Evolutionary conservation across 306 rosid genomes (phyloP), one percentile per base, ranked within the genome.

Genomic region (Cicer chorassanicum): DNA sequence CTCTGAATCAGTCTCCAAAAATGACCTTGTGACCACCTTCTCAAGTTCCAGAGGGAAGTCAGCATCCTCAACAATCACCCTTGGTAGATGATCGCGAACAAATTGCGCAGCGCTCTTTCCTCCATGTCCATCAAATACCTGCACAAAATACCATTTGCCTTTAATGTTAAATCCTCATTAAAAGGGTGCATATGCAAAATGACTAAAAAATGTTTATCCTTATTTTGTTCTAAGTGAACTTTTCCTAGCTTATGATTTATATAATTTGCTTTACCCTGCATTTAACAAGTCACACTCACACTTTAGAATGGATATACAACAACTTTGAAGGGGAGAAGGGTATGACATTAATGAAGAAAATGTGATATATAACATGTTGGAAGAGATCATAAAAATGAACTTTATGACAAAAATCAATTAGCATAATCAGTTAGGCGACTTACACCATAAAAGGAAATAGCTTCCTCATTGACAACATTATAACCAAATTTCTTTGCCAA

Each of bases 41-140:
- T 94, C 98, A 29, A 94, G 93, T 83, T 90, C 87, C 24, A 87
- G 70, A 54, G 98, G 99, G 45, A 94, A 94, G 79, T 85, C 87
- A 0, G 96, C 84, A 87, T 94, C 97, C 84, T 94, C 97, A 43
- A 87, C 94, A 56, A 94, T 87, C 75, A 92, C 87, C 75, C 92
- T 82, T 6, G 98, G 99, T 57, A 94, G 85, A 83, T 85, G 89
- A 72, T 94, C 98, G 1, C 99, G 89, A 39, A 89, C 99, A 74
- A 88, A 92, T 53, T 87, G 85, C 1, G 99, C 98, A 8, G 99
- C 99, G 16, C 72, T 85, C 67, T 92, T 82, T 63, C 99, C 99
- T 60, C 89, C 99, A 49, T 94, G 99, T n/a, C 98, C 98, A 65
- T 94, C 99, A 72, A 94, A 94, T 61, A 94, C 96, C 99, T 94